Evolutionary conservation across 345 rosid species (phyloP), one percentile per base, ranked within the genome.

Genomic region (Dipteronia sinensis): DNA sequence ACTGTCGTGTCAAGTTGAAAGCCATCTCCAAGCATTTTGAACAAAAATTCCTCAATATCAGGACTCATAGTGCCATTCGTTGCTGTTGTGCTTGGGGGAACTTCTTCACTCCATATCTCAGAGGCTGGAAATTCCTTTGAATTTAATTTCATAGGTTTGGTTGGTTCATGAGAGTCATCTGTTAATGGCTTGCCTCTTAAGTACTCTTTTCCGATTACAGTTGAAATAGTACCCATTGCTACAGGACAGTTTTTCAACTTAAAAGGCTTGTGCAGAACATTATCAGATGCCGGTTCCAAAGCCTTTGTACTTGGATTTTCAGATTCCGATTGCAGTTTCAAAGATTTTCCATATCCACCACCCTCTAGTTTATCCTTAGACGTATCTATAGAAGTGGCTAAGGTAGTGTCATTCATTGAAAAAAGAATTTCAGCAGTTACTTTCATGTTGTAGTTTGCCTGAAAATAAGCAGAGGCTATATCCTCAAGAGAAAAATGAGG

Each of bases 21-120:
- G 22, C 93, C 91, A 70, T 80, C 85, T 79, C 77, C 83, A 53
- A 90, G 90, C 90, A 90, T 85, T 71, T 82, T 83, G 47, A 82
- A 71, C n/a, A 86, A 72, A 75, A 90, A 90, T 51, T 90, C 85
- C 79, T 88, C 88, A 31, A 86, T 63, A 68, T 84, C 88, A 74
- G 78, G 71, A 19, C 47, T 73, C 65, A 72, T 38, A 73, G 79
- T 55, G 75, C 49, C 78, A 58, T 38, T 75, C 46, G 25, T 70
- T 59, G 23, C 55, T 74, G 74, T 63, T 17, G 38, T 69, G 69
- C 22, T 68, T 62, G 70, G 67, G 17, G 74, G 74, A 67, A 7
- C 72, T 79, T 83, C 71, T 69, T 79, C 78, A 55, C 64, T 63
- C 85, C 91, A 85, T 70, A 85, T 42, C 78, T 65, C 83, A 44